Conservation (phyloP, 805 yeast species). For the Wickerhamomyces chambardii region DNA sequence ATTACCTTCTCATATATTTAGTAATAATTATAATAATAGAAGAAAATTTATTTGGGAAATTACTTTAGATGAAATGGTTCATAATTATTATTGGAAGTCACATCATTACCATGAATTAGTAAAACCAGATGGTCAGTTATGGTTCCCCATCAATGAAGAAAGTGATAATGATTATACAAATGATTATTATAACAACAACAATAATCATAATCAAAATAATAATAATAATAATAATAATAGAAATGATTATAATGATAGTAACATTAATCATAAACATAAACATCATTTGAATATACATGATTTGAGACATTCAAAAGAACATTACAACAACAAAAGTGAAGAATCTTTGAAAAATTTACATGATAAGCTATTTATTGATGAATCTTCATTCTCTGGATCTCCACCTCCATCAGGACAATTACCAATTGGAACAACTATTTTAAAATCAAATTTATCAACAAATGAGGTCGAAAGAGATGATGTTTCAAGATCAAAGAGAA, state of each 20-base stretch:
- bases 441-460: too few relatives aligned
- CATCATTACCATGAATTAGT: slow-evolving; percentile 43
- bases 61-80: slow-evolving; percentile 46
- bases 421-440: too few relatives aligned
- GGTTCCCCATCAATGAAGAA: too few relatives aligned
- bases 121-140: slow-evolving; percentile 33
- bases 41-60: slow-evolving; percentile 55
- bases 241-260: background rate
- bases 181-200: background rate
- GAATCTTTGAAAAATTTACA: slow-evolving; percentile 7
- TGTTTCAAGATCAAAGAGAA: slow-evolving; percentile 6
- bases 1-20: slow-evolving; percentile 57
- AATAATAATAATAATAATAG: too few relatives aligned
- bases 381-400: background rate
- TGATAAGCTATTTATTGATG: slow-evolving; percentile 12
- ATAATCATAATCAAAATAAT: too few relatives aligned
- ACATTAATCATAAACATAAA: background rate
- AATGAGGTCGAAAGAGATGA: too few relatives aligned
- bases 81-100: slow-evolving; percentile 52
- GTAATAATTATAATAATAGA: slow-evolving; percentile 31
- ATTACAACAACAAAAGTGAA: slow-evolving; percentile 1
- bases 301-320: slow-evolving; percentile 2
- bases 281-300: slow-evolving; percentile 3
- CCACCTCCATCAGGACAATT: background rate
- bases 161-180: too few relatives aligned